Conservation (phyloP, 257 asterid species). For the Solanum clarkiae region DNA sequence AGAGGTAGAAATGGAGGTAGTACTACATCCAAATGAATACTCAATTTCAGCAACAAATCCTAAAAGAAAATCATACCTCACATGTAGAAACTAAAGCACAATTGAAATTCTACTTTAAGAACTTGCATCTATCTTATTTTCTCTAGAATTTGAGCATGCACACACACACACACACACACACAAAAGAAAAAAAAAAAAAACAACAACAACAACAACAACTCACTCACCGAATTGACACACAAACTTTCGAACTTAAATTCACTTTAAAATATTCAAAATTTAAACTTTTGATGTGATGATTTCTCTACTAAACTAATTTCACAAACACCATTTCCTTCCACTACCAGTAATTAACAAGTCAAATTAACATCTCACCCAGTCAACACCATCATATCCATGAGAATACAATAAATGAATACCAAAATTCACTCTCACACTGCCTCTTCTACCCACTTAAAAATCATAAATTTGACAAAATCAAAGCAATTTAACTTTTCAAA, state of each 20-base stretch:
- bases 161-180: neutral
- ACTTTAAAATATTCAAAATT: neutral
- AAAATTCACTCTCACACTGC: neutral
- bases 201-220: neutral
- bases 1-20: neutral
- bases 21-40: neutral
- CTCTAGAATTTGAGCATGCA: neutral
- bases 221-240: neutral
- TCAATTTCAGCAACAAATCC: neutral
- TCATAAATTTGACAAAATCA: neutral
- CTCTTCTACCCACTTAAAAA: neutral
- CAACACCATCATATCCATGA: neutral
- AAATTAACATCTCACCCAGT: neutral
- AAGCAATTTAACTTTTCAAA: neutral
- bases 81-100: neutral
- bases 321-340: neutral
- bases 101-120: neutral
- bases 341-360: neutral
- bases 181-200: neutral
- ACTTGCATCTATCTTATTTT: neutral
- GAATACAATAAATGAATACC: neutral
- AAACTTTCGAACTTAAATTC: neutral
- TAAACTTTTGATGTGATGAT: neutral
- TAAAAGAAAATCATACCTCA: neutral
- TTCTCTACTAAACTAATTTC: neutral